These are phyloP conservation scores for Epichloe elymi DNA, from an alignment of 2,329 filamentous ascomycete species.

Conservation along the genomic window DNA sequence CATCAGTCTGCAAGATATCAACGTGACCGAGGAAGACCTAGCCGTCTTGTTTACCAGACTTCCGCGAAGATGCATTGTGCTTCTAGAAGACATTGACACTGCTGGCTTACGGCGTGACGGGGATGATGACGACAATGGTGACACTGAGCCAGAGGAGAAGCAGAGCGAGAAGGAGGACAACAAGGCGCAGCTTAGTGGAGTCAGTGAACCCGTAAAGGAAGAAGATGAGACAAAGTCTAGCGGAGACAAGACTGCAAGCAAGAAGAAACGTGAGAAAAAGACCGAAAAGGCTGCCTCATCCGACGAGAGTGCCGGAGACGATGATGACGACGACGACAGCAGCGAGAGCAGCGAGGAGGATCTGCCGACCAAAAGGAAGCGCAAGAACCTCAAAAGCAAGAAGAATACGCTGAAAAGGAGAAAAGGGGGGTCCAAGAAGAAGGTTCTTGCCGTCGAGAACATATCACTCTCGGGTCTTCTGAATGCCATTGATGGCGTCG, in stretches of 20 bases:
- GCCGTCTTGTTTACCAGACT: constrained; percentile 45
- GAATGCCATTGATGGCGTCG: constrained; percentile 74
- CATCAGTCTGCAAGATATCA: constrained; percentile 41
- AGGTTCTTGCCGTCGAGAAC: constrained; percentile 17
- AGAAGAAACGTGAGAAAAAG: constrained; percentile 17
- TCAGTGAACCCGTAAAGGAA: constrained; percentile 24
- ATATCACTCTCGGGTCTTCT: constrained; percentile 69
- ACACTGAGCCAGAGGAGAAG: constrained; percentile 5
- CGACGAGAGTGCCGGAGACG: background rate
- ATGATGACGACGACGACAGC: constrained; percentile 7
- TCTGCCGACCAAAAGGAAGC: constrained; percentile 9
- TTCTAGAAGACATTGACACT: constrained; percentile 58
- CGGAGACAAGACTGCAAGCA: background rate
- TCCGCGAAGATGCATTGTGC: constrained; percentile 49
- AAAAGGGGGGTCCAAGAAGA: constrained; percentile 8
- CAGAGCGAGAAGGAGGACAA: constrained; percentile 9
- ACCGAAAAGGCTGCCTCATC: constrained; percentile 11
- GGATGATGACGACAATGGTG: constrained; percentile 17
- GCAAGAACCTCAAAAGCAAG: background rate
- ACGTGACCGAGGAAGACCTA: constrained; percentile 49
- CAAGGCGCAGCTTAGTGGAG: constrained; percentile 8
- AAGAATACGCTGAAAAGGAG: constrained; percentile 9
- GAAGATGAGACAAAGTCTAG: constrained; percentile 19
- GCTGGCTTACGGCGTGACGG: constrained; percentile 34
- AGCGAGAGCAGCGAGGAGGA: constrained; percentile 16